These are phyloP conservation scores for Oidium heveae DNA, from an alignment of 2,329 filamentous ascomycete genomes.

Conservation along the genomic window DNA sequence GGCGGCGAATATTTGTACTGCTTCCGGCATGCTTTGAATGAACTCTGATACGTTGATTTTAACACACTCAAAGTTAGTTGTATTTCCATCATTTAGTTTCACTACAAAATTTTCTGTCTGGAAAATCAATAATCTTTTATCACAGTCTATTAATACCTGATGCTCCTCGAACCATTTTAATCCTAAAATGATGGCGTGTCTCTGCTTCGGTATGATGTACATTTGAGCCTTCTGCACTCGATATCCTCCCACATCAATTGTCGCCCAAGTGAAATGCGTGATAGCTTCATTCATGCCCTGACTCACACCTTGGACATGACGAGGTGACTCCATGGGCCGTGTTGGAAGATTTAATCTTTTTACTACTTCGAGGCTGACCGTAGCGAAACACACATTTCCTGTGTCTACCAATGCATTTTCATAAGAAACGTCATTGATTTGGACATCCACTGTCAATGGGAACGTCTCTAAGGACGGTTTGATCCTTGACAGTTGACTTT, in stretches of 20 bases:
- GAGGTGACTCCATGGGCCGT: neutral
- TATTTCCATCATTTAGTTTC: neutral
- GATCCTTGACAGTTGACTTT: no score
- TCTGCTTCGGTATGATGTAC: neutral
- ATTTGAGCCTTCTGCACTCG: neutral
- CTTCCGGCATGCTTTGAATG: neutral
- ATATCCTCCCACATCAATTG: neutral
- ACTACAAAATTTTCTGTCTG: neutral
- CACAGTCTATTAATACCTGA: neutral
- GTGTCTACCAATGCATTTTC: neutral
- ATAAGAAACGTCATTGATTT: neutral
- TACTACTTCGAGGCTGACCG: neutral
- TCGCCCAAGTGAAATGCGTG: neutral
- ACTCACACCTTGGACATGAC: neutral
- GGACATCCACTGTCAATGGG: neutral
- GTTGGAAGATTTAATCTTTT: neutral
- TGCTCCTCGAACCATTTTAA: neutral
- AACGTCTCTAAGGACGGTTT: neutral
- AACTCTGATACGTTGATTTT: neutral
- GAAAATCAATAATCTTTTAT: neutral
- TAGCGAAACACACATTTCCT: neutral
- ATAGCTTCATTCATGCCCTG: neutral
- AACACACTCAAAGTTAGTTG: neutral
- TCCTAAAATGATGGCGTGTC: neutral
- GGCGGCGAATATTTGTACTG: neutral